These are phyloP conservation scores for Beauveria brongniartii DNA, from an alignment of 2,329 filamentous ascomycete species.

Conservation along the genomic window DNA sequence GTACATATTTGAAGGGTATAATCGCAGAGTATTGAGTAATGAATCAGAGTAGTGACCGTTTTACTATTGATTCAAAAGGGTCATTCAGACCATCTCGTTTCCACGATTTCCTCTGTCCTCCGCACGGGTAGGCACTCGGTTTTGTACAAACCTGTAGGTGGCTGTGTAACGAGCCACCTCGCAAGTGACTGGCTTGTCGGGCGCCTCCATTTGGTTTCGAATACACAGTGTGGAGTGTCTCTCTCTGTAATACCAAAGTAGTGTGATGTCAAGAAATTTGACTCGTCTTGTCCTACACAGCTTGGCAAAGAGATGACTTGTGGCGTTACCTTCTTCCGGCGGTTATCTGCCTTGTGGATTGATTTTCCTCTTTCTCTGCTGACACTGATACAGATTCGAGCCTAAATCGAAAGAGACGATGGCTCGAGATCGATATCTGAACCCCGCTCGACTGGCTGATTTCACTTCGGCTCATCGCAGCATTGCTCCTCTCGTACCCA, in stretches of 20 bases:
- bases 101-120: background rate
- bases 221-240: background rate
- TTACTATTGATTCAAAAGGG: background rate
- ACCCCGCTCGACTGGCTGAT: background rate
- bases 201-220: background rate
- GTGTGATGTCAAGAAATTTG: background rate
- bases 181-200: background rate
- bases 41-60: background rate
- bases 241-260: background rate
- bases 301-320: background rate
- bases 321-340: background rate
- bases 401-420: too few relatives aligned
- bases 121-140: background rate
- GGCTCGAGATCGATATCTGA: background rate
- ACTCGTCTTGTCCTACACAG: background rate
- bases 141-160: background rate
- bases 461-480: background rate
- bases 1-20: background rate
- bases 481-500: background rate
- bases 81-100: background rate
- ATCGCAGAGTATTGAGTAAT: too few relatives aligned
- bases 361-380: too few relatives aligned
- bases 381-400: too few relatives aligned
- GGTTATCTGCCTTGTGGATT: background rate
- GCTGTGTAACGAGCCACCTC: background rate